phyloP scores from a whole-genome alignment of 2,329 filamentous ascomycete species.

The Myriangium duriaei region DNA sequence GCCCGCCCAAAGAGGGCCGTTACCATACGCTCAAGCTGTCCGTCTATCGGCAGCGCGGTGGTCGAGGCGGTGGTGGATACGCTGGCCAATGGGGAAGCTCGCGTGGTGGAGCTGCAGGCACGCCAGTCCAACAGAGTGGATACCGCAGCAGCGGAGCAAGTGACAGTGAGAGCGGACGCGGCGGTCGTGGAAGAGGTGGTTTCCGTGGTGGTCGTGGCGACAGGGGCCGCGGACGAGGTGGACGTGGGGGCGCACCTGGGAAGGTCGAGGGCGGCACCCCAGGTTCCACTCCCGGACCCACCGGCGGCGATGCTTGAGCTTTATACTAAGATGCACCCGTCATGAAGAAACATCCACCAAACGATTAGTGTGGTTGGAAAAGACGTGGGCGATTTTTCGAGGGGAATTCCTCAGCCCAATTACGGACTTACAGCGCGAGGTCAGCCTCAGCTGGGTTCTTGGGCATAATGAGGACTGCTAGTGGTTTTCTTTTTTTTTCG shows the following conservation, averaged over 20 bases:
- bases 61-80: conserved; percentile 31
- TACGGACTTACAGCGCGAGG: no score
- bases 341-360: no score
- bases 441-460: no score
- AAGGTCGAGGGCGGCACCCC: conserved; percentile 15
- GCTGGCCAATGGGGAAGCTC: conserved; percentile 51
- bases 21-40: conserved; percentile 55
- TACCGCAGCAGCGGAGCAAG: conserved; percentile 59
- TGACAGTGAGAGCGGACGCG: conserved; percentile 58
- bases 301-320: conserved; percentile 19
- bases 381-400: no score
- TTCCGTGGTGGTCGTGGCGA: conserved; percentile 45
- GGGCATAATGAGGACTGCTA: neutral
- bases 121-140: conserved; percentile 44
- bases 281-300: conserved; percentile 13
- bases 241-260: conserved; percentile 20
- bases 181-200: conserved; percentile 38
- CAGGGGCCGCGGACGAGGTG: conserved; percentile 36
- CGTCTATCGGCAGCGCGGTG: conserved; percentile 37
- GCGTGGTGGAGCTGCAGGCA: conserved; percentile 41
- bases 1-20: conserved; percentile 46
- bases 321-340: no score
- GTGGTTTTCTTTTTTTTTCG: conserved; percentile 1
- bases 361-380: no score
- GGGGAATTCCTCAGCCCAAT: no score